Base-by-base conservation (phyloP, 192 early-diverging fungal species). In the Backusella luteola region DNA sequence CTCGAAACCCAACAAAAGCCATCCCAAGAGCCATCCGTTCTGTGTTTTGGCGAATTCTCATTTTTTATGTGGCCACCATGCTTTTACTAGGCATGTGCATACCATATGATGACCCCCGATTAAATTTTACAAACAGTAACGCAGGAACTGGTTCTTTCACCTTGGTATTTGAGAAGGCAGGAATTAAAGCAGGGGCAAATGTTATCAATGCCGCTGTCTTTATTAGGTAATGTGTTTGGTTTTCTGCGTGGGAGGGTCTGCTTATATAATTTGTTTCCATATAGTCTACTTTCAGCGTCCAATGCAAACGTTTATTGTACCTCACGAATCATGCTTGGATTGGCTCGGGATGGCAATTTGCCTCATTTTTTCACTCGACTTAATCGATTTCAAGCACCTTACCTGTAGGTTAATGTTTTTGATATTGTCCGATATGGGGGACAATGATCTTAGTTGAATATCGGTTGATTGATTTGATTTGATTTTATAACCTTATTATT, bases 231-330 rank as follows among this genome's bases (percentile, higher is more conserved):
- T 3, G 12, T 15, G 3, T 23, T 41, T 41, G 9, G 14, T 42
- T 14, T 3, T 42, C 5, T 53, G 15, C 26, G 29, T 29, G 29
- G 29, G 29, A 29, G 29, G 1, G 29, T 29, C 29, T 29, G 29
- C 1, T 29, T 29, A 32, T 32, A 32, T 32, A 32, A 12, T 17
- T 44, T 14, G 42, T 44, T 6, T 44, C 1, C 1, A 9, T 44
- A 17, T 44, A 68, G 88, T 46, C 77, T 92, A 6, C 46, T 93
- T 36, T 93, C 91, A 7, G 93, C 94, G n/a, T 85, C 34, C 79
- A 96, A 95, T 84, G 94, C 92, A 4, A 90, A 89, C 1, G 84
- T 96, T 23, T 96, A 95, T 72, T 91, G 92, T 5, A 91, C 89
- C n/a, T 90, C 92, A 4, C 85, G 95, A 66, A 92, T 93, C 11